These are phyloP conservation scores for Samsoniella hepiali DNA, from an alignment of 2,329 filamentous ascomycete species.

Conservation along the genomic window DNA sequence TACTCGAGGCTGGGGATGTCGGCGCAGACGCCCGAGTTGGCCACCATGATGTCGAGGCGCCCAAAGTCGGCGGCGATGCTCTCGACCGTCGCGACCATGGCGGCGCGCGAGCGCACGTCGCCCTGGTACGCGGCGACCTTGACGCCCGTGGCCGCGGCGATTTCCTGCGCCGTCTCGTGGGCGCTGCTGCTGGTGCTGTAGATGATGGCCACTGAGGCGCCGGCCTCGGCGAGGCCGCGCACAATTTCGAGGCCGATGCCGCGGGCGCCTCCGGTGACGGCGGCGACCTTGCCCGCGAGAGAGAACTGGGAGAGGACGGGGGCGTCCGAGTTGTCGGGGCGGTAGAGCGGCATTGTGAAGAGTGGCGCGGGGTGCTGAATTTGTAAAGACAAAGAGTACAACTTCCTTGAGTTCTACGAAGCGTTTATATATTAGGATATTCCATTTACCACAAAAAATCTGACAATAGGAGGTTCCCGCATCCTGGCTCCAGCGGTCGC, in stretches of 20 bases:
- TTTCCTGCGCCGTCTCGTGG: conserved; percentile 18
- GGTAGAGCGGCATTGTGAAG: conserved; percentile 13
- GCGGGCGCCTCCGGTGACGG: conserved; percentile 16
- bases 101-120: conserved; percentile 31
- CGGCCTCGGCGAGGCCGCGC: conserved; percentile 21
- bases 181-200: conserved; percentile 20
- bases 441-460: not conserved
- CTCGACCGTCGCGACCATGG: conserved; percentile 18
- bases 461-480: not conserved
- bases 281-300: conserved; percentile 14
- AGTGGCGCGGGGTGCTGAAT: not conserved
- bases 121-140: conserved; percentile 34
- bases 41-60: conserved; percentile 28
- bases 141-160: conserved; percentile 20
- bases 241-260: conserved; percentile 23
- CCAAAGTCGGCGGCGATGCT: conserved; percentile 25
- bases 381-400: not conserved
- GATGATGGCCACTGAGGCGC: conserved; percentile 20
- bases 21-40: conserved; percentile 30
- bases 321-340: conserved; percentile 8
- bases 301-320: conserved; percentile 17
- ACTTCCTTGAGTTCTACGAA: not conserved
- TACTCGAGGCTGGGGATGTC: conserved; percentile 27
- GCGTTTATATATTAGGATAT: not conserved
- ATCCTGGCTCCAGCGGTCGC: not conserved